A percentile compares a stretch with the other conserved stretches of the same genome.
phyloP scores from a whole-genome alignment of 306 rosid species.

The Corylus heterophylla region DNA sequence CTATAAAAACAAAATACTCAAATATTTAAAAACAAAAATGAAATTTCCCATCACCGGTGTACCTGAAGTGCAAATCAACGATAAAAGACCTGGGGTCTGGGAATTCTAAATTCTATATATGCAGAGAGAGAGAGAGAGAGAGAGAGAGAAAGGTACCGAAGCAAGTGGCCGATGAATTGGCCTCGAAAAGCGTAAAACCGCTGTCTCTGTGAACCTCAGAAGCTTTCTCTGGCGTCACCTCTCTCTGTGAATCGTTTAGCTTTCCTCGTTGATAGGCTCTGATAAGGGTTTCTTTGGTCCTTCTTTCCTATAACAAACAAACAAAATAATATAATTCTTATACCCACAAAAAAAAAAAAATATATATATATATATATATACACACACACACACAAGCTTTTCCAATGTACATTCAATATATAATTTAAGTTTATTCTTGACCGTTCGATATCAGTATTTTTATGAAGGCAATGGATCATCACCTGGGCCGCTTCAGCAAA shows the following conservation, averaged over 20 bases:
- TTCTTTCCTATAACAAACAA: slow-evolving; percentile 38
- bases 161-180: slow-evolving; percentile 28
- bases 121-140: slow-evolving; percentile 6
- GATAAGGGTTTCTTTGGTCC: slow-evolving; percentile 77
- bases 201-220: not conserved
- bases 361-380: too few species aligned
- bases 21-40: not conserved
- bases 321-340: slow-evolving; percentile 28
- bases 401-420: not conserved
- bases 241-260: slow-evolving; percentile 4
- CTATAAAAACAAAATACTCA: not conserved
- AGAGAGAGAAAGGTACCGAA: slow-evolving; percentile 59
- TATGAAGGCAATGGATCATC: not conserved
- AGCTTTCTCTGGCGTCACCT: slow-evolving; percentile 18
- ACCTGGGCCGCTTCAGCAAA: not conserved
- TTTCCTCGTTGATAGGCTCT: slow-evolving; percentile 28
- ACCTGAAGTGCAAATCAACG: slow-evolving; percentile 23
- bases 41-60: slow-evolving; percentile 14
- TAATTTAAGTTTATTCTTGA: not conserved
- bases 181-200: slow-evolving; percentile 35
- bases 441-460: not conserved
- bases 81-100: slow-evolving; percentile 30
- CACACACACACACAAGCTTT: too few species aligned
- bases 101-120: slow-evolving; percentile 13
- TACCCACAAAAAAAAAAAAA: too few species aligned